Percentiles rank a stretch among this genome's conserved stretches.
These are phyloP conservation scores for Tirmania nivea DNA, from an alignment of 495 filamentous ascomycete genomes.

Conservation along the genomic window DNA sequence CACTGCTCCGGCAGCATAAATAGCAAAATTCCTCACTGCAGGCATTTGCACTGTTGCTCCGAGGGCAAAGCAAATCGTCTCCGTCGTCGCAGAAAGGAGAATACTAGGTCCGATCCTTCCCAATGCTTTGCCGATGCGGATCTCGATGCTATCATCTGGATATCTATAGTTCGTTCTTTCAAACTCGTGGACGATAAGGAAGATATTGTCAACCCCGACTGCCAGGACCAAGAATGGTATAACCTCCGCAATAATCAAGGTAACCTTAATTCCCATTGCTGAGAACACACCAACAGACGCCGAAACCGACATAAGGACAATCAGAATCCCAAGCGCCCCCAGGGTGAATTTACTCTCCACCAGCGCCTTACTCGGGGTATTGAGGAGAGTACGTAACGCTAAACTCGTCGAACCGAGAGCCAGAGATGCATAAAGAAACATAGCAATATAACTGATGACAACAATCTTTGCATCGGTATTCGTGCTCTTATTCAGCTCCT, in stretches of 20 bases:
- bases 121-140: conserved; percentile 59
- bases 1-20: conserved; percentile 88
- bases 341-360: conserved; percentile 93
- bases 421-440: conserved; percentile 91
- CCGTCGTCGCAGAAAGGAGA: conserved; percentile 78
- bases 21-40: conserved; percentile 86
- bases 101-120: conserved; percentile 93
- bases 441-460: conserved; percentile 90
- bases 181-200: conserved; percentile 94
- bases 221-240: conserved; percentile 94
- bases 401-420: conserved; percentile 75
- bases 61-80: conserved; percentile 78
- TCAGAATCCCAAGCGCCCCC: conserved; percentile 74
- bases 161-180: conserved; percentile 81
- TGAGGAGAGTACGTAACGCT: conserved; percentile 46
- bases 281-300: conserved; percentile 88
- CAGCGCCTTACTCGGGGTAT: conserved; percentile 58
- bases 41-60: conserved; percentile 95
- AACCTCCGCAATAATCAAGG: conserved; percentile 92
- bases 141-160: conserved; percentile 65
- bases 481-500: conserved; percentile 86
- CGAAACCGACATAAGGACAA: conserved; percentile 92
- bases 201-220: conserved; percentile 96
- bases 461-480: conserved; percentile 97
- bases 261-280: conserved; percentile 70